Percentiles rank a stretch among this genome's conserved stretches.
These are phyloP conservation scores for Phytophthora hybrid DNA, from an alignment of 352 stramenopile species.

Conservation along the genomic window DNA sequence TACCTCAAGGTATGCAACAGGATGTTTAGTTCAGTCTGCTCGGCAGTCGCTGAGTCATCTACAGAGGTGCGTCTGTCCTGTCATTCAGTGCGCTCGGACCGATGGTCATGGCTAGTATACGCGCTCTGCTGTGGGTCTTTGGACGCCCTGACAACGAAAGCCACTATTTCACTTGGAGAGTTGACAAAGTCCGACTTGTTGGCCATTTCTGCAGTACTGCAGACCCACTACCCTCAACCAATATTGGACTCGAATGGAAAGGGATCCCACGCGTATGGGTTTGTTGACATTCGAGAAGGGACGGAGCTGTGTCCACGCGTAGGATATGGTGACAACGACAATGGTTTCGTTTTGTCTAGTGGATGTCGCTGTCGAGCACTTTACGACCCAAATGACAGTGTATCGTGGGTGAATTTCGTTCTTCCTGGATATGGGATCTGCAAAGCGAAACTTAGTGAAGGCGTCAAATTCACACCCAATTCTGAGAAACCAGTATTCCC, in stretches of 20 bases:
- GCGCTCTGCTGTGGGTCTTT: background rate
- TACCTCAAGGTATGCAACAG: too few relatives aligned
- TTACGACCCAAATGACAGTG: background rate
- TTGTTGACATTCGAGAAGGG: background rate
- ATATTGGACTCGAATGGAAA: background rate
- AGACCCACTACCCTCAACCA: background rate
- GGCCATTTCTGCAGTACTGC: background rate
- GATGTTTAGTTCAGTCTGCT: background rate
- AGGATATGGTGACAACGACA: background rate
- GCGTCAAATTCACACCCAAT: background rate
- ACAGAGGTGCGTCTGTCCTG: background rate
- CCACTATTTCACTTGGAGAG: background rate
- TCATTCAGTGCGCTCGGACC: background rate
- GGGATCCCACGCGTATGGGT: background rate
- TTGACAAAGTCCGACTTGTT: background rate
- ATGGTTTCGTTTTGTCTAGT: background rate
- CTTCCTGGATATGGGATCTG: slow-evolving; percentile 12
- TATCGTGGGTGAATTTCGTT: background rate
- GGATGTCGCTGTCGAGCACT: background rate
- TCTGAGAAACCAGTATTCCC: background rate
- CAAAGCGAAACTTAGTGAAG: background rate
- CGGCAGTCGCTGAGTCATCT: background rate
- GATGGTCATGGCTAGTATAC: background rate
- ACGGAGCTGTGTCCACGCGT: background rate
- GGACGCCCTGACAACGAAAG: background rate